Evolutionary conservation across 805 yeast species (phyloP), one percentile per base, ranked within the genome.

Genomic region (Kurtzmaniella cleridarum): DNA sequence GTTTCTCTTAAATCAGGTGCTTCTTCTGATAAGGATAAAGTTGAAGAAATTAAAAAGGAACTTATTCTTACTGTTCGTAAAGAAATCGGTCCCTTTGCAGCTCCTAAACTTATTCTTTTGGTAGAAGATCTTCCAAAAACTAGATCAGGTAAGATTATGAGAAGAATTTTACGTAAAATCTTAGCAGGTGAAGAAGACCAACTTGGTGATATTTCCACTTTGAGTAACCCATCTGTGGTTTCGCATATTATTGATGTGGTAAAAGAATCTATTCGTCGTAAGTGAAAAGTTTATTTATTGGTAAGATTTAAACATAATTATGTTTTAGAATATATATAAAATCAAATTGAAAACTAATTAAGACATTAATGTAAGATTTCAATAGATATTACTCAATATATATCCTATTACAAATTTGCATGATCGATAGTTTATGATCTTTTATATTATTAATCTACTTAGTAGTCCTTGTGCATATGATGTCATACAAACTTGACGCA

Each of bases 71-170:
- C 88, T 45, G 96, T 93, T 36, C 79, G 98, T 64, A 84, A 86
- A 61, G 88, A 84, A 56, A 89, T 89, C 62, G 96, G 96, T 33
- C 88, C 88, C 35, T 88, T 88, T 66, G 98, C 98, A 15, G 95
- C 98, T 41, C 98, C 98, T 57, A 90, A 90, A 66, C 71, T 81
- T 36, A 81, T 90, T 42, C 71, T 83, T 51, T 68, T 90, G 43
- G 95, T 91, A 40, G 82, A 79, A 44, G 98, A 93, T 59, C 78
- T 93, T 63, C 98, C 98, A 67, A 93, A 91, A 78, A 93, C 98
- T 17, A 81, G 98, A 71, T 88, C 96, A 9, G 98, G 98, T 53
- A 93, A 93, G 76, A 91, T 93, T 59, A 91, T 93, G 95, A 85
- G 98, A 75, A 86, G 98, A 73, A 84, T 93, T 46, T 76, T 93